Evolutionary conservation across 129 eudicot genomes (phyloP).

Genomic region (Solidago caesia): DNA sequence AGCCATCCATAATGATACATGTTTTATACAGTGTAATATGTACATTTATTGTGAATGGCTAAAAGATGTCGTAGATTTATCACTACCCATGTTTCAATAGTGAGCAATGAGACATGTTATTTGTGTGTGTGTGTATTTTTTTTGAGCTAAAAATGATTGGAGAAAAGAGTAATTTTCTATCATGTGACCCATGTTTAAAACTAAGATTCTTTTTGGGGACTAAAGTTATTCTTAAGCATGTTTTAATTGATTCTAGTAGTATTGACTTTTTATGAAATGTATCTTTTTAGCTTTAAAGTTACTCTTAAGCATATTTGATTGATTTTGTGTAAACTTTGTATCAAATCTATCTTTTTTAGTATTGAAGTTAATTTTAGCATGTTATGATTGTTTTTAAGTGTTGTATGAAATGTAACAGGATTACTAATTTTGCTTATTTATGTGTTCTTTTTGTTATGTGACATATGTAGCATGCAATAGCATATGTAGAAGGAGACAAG

Average conservation of each 20-base stretch:
- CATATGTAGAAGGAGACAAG: constrained; percentile 92
- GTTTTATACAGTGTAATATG: too few relatives aligned
- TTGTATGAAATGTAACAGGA: too few relatives aligned
- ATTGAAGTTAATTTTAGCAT: not conserved
- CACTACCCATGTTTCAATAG: too few relatives aligned
- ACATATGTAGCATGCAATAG: too few relatives aligned
- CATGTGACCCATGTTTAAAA: not conserved
- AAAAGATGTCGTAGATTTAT: too few relatives aligned
- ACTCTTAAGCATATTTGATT: not conserved
- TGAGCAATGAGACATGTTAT: too few relatives aligned
- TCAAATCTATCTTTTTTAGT: not conserved
- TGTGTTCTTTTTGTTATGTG: constrained; percentile 1
- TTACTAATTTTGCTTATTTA: not conserved
- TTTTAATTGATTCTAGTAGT: not conserved
- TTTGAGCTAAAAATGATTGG: not conserved
- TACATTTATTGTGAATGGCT: too few relatives aligned
- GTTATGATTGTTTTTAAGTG: too few relatives aligned
- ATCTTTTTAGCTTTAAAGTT: not conserved
- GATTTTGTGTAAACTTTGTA: constrained; percentile 9
- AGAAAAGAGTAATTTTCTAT: not conserved
- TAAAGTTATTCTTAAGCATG: not conserved
- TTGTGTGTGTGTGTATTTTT: too few relatives aligned
- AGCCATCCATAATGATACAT: too few relatives aligned
- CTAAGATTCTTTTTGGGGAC: not conserved
- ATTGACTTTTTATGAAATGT: constrained; percentile 17